These are phyloP conservation scores for Chenopodium formosanum DNA, from an alignment of 148 eudicot genomes.

Conservation along the genomic window DNA sequence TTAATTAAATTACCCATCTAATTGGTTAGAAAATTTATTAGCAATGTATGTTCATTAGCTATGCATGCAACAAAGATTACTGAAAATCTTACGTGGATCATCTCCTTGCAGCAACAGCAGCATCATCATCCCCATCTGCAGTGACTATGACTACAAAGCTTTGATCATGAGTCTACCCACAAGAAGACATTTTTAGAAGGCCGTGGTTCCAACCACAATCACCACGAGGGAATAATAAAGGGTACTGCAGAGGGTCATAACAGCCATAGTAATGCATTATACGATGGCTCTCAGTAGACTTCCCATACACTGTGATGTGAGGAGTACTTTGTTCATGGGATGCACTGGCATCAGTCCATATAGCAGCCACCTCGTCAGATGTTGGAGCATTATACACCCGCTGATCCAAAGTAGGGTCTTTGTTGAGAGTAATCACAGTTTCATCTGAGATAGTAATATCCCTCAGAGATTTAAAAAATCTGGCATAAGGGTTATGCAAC, in stretches of 20 bases:
- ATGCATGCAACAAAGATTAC: too few relatives aligned
- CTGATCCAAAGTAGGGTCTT: neutral
- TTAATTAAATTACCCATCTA: neutral
- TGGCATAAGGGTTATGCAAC: neutral
- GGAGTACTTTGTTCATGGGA: neutral
- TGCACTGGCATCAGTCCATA: neutral
- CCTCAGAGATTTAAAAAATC: neutral
- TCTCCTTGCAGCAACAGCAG: too few relatives aligned
- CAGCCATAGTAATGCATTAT: neutral
- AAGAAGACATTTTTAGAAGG: neutral
- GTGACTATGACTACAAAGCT: too few relatives aligned
- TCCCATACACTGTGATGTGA: neutral
- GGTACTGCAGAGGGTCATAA: neutral
- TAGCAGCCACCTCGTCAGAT: neutral
- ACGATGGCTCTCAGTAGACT: neutral
- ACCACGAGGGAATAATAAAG: neutral
- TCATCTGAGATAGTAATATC: neutral
- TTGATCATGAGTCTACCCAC: neutral
- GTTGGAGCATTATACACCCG: conserved; percentile 3
- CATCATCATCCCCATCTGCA: neutral
- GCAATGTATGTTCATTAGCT: neutral
- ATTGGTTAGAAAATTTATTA: neutral
- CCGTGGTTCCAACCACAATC: conserved; percentile 8
- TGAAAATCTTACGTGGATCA: too few relatives aligned
- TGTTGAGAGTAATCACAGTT: neutral